Conservation (phyloP, 2,329 filamentous ascomycete species). For the Gaeumannomyces tritici region DNA sequence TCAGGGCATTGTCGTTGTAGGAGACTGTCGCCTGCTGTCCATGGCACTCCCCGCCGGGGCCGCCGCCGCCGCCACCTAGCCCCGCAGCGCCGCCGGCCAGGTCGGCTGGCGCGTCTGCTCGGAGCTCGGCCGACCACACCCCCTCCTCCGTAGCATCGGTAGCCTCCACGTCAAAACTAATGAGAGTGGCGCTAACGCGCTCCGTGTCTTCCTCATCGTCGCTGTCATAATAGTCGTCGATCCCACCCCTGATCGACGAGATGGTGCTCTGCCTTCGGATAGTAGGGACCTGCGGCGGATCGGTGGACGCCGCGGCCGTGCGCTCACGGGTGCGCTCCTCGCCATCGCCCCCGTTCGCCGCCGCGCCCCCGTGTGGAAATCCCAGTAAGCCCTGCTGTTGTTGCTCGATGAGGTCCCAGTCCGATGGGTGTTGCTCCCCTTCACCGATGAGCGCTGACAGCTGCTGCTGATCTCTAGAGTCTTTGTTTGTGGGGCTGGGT, state of each 20-base stretch:
- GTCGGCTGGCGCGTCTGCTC: conserved; percentile 28
- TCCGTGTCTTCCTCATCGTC: conserved; percentile 47
- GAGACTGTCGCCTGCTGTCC: background rate
- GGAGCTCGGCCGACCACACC: conserved; percentile 49
- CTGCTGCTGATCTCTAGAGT: conserved; percentile 1
- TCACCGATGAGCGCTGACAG: background rate
- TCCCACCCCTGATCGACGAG: conserved; percentile 19
- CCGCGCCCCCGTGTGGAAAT: conserved; percentile 15
- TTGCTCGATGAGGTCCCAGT: background rate
- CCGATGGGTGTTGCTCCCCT: background rate
- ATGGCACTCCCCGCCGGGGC: conserved; percentile 4
- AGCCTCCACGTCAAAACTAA: conserved; percentile 53
- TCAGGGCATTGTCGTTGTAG: conserved; percentile 33
- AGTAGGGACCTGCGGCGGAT: conserved; percentile 3
- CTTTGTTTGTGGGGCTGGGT: conserved; percentile 18
- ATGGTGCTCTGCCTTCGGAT: conserved; percentile 34
- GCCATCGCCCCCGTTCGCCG: conserved; percentile 16
- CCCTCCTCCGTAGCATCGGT: conserved; percentile 40
- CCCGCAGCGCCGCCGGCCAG: background rate
- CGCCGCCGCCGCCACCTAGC: background rate
- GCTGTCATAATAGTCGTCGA: conserved; percentile 37
- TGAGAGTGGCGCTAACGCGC: conserved; percentile 44
- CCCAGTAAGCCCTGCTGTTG: conserved; percentile 5
- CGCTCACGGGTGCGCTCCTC: background rate
- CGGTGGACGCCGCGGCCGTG: background rate